These are phyloP conservation scores for Clavispora carvajalis DNA, from an alignment of 805 yeast species.

Conservation along the genomic window DNA sequence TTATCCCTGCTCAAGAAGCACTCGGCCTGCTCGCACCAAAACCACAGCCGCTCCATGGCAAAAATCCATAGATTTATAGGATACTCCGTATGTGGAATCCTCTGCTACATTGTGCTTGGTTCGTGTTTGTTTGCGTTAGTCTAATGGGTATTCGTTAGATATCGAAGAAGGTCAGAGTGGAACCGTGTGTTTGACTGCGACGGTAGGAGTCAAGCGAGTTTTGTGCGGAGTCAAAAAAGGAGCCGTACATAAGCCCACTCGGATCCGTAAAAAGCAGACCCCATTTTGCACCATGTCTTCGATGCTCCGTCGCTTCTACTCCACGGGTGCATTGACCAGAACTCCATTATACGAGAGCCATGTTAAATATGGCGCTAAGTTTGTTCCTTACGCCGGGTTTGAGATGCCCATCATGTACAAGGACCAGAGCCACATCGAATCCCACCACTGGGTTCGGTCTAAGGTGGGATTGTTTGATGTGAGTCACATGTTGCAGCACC, in stretches of 20 bases:
- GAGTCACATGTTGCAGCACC: conserved; percentile 95
- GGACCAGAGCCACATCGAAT: conserved; percentile 82
- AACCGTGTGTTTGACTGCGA: neutral
- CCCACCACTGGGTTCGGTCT: conserved; percentile 89
- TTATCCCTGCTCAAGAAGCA: neutral
- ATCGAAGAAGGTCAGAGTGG: too few species aligned
- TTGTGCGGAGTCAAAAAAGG: neutral
- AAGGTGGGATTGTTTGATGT: conserved; percentile 93
- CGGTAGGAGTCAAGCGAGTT: neutral
- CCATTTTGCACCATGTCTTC: neutral
- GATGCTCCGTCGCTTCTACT: conserved; percentile 1
- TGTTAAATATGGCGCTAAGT: conserved; percentile 71
- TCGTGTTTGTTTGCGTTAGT: neutral
- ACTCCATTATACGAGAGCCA: conserved; percentile 86
- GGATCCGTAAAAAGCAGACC: neutral
- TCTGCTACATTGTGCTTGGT: neutral
- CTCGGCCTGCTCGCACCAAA: neutral
- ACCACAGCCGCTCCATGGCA: neutral
- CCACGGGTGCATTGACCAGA: conserved; percentile 32
- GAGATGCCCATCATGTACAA: conserved; percentile 89
- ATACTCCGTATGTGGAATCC: neutral
- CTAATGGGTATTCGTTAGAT: neutral
- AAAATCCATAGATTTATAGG: neutral
- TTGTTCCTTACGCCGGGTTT: conserved; percentile 97
- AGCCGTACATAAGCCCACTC: neutral